Conservation (phyloP, 176 grass and related monocot genomes). For the Eragrostis nindensis region DNA sequence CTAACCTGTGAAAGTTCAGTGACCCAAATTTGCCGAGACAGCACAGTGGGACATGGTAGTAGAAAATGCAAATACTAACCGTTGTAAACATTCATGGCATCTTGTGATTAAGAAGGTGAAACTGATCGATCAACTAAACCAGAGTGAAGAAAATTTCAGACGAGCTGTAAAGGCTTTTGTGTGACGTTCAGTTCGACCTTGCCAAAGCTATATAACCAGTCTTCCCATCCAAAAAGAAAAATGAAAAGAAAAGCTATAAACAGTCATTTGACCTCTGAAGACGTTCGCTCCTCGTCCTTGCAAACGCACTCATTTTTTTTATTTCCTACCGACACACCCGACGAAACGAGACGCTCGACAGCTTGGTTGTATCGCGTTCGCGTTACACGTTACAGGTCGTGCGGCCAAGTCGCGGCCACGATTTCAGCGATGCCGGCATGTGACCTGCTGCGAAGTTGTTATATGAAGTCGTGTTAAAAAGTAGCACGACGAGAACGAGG, state of each 20-base stretch:
- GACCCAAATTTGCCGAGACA: neutral
- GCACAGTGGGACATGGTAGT: neutral
- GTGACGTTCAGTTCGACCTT: neutral
- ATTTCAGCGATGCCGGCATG: neutral
- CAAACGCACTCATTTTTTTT: neutral
- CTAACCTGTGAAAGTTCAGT: neutral
- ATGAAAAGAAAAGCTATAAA: neutral
- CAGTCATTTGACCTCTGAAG: neutral
- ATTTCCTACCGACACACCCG: neutral
- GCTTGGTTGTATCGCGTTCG: neutral
- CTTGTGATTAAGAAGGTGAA: no score
- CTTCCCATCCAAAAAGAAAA: no score
- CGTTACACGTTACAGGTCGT: conserved; percentile 2
- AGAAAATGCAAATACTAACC: neutral
- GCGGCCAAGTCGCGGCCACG: conserved; percentile 29
- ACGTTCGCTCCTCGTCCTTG: neutral
- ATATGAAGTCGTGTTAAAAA: neutral
- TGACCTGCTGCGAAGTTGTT: neutral
- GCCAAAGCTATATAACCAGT: neutral
- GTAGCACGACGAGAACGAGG: conserved; percentile 38
- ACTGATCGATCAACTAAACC: neutral
- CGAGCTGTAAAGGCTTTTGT: neutral
- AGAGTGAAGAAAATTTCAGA: neutral
- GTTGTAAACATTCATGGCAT: no score
- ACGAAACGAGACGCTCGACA: conserved; percentile 1